Evolutionary conservation across 805 yeast genomes (phyloP).

Genomic region (Wickerhamiella occidentalis): DNA sequence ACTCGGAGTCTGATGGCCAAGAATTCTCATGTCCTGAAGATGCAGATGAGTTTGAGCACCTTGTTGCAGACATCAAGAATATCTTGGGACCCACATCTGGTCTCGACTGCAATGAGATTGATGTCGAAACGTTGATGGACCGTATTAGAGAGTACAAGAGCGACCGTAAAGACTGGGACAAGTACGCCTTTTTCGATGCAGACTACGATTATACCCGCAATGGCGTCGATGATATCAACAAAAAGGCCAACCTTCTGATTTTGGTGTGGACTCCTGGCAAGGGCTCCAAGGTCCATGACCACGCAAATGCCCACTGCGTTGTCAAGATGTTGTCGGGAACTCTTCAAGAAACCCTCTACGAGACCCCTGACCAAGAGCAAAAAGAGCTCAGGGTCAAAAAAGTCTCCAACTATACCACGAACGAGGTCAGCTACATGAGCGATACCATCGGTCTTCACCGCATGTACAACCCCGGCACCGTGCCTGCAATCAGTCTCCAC

Average conservation of each 20-base stretch:
- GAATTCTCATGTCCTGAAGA: slow-evolving; percentile 7
- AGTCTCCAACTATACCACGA: slow-evolving; percentile 23
- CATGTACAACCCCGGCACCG: slow-evolving; percentile 40
- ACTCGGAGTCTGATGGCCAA: slow-evolving; percentile 7
- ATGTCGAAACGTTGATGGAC: slow-evolving; percentile 35
- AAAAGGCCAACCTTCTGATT: slow-evolving; percentile 53
- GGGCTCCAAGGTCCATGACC: slow-evolving; percentile 58
- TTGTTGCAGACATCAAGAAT: slow-evolving; percentile 27
- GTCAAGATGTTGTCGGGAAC: slow-evolving; percentile 56
- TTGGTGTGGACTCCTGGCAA: slow-evolving; percentile 62
- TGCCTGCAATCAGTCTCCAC: slow-evolving; percentile 50
- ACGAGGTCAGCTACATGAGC: slow-evolving; percentile 49
- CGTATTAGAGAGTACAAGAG: slow-evolving; percentile 40
- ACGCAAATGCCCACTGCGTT: slow-evolving; percentile 64
- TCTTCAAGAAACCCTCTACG: slow-evolving; percentile 45
- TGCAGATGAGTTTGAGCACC: slow-evolving; percentile 23
- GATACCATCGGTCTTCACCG: slow-evolving; percentile 57
- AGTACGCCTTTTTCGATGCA: slow-evolving; percentile 43
- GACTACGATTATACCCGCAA: slow-evolving; percentile 48
- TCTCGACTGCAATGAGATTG: slow-evolving; percentile 37
- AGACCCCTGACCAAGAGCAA: slow-evolving; percentile 31
- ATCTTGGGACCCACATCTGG: slow-evolving; percentile 31
- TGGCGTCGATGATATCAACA: slow-evolving; percentile 65
- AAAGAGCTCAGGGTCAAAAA: slow-evolving; percentile 22
- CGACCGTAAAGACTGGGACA: slow-evolving; percentile 43